These are phyloP conservation scores for Kentomonas sorsogonicus DNA, from an alignment of 208 protist genomes.

Conservation along the genomic window DNA sequence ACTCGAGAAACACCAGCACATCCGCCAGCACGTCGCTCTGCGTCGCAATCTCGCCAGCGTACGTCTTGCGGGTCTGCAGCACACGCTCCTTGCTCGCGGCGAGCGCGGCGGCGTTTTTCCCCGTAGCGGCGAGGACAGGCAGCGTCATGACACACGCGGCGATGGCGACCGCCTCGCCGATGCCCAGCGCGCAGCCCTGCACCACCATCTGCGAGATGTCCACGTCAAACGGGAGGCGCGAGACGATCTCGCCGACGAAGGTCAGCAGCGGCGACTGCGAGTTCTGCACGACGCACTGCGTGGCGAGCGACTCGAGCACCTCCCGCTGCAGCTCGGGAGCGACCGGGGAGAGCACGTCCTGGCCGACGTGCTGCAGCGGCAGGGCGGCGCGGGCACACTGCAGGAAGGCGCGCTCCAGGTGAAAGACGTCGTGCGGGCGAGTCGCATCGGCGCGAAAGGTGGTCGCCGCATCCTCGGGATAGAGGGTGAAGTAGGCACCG, in stretches of 20 bases:
- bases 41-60: slow-evolving; percentile 47
- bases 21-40: slow-evolving; percentile 85
- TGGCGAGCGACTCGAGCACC: slow-evolving; percentile 58
- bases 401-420: slow-evolving; percentile 71
- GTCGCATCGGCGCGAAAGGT: slow-evolving; percentile 33
- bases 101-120: slow-evolving; percentile 14
- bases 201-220: slow-evolving; percentile 77
- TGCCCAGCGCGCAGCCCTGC: slow-evolving; percentile 63
- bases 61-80: slow-evolving; percentile 48
- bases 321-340: slow-evolving; percentile 60
- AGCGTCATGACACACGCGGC: slow-evolving; percentile 59
- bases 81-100: slow-evolving; percentile 32
- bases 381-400: slow-evolving; percentile 65
- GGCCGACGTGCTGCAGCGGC: slow-evolving; percentile 30
- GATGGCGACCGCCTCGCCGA: slow-evolving; percentile 61
- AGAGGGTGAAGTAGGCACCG: slow-evolving; percentile 77
- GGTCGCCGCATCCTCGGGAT: slow-evolving; percentile 41
- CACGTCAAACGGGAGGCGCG: slow-evolving; percentile 63
- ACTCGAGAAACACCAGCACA: slow-evolving; percentile 73
- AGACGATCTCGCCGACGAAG: slow-evolving; percentile 74
- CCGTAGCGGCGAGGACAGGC: slow-evolving; percentile 36
- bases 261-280: slow-evolving; percentile 50
- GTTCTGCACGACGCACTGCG: slow-evolving; percentile 68
- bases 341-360: slow-evolving; percentile 30
- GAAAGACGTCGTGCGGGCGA: slow-evolving; percentile 30